Conservation (phyloP, 2,329 filamentous ascomycete species). For the Hymenoscyphus repandus region DNA sequence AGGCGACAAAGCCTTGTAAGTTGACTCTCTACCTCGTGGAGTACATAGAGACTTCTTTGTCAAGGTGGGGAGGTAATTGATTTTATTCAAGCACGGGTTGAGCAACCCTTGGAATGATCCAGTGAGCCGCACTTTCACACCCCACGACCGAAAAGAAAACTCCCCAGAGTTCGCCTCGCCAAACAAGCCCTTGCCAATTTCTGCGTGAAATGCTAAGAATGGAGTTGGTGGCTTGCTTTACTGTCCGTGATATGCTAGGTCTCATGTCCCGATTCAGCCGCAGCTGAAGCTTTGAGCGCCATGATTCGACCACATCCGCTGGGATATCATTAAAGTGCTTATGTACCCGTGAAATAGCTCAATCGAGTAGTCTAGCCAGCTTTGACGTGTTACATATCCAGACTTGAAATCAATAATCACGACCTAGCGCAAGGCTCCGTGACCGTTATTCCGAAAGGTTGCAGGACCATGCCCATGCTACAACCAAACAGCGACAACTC, state of each 20-base stretch:
- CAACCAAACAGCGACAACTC: neutral
- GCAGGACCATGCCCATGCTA: neutral
- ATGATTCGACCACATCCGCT: neutral
- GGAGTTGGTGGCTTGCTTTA: neutral
- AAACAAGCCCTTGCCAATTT: neutral
- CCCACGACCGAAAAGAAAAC: slow-evolving; percentile 1
- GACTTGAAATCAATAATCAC: neutral
- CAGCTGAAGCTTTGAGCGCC: neutral
- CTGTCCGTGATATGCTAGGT: neutral
- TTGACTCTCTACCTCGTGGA: too few relatives aligned
- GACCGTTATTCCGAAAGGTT: neutral
- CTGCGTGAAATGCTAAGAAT: neutral
- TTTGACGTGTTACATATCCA: neutral
- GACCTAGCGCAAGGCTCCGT: neutral
- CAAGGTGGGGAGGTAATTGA: neutral
- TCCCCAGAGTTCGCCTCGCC: neutral
- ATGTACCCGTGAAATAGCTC: neutral
- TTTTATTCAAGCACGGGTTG: neutral
- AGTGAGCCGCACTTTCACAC: neutral
- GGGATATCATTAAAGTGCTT: neutral
- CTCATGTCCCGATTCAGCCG: slow-evolving; percentile 1
- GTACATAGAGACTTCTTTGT: too few relatives aligned
- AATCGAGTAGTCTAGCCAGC: neutral
- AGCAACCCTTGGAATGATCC: neutral
- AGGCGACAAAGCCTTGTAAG: too few relatives aligned